Conservation (phyloP, 108 stramenopile genomes). For the Discostella pseudostelligera region DNA sequence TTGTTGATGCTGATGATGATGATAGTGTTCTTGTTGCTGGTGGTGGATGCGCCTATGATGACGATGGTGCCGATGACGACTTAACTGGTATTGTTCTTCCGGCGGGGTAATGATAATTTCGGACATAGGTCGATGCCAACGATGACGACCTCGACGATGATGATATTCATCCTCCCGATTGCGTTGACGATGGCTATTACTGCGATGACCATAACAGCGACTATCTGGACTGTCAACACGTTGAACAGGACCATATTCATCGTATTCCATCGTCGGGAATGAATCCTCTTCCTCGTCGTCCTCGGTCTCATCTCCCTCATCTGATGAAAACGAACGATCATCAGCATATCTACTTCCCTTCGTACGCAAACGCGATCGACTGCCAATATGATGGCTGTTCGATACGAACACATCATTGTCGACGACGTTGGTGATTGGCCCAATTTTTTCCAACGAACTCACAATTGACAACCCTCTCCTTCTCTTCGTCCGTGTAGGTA, state of each 20-base stretch:
- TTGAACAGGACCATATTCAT: too few relatives aligned
- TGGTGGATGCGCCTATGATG: too few relatives aligned
- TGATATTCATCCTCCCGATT: too few relatives aligned
- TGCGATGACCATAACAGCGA: too few relatives aligned
- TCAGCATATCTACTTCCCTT: neutral
- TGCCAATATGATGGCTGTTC: neutral
- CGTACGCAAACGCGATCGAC: neutral
- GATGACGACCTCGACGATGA: neutral
- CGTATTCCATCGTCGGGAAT: too few relatives aligned
- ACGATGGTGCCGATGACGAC: too few relatives aligned
- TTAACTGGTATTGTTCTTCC: too few relatives aligned
- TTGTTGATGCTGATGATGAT: too few relatives aligned
- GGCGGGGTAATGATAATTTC: neutral
- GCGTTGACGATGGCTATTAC: too few relatives aligned
- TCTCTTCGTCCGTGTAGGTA: neutral
- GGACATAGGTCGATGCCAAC: neutral
- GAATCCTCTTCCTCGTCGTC: neutral
- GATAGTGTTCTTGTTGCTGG: too few relatives aligned
- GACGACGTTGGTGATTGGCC: neutral
- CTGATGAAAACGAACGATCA: neutral
- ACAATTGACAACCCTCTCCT: neutral
- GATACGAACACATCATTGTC: neutral
- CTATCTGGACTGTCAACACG: too few relatives aligned
- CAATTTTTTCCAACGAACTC: neutral
- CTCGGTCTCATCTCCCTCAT: neutral